A percentile compares a stretch with the other conserved stretches of the same genome.
These are phyloP conservation scores for Sclerospora graminicola DNA, from an alignment of 352 stramenopile genomes.

Conservation along the genomic window DNA sequence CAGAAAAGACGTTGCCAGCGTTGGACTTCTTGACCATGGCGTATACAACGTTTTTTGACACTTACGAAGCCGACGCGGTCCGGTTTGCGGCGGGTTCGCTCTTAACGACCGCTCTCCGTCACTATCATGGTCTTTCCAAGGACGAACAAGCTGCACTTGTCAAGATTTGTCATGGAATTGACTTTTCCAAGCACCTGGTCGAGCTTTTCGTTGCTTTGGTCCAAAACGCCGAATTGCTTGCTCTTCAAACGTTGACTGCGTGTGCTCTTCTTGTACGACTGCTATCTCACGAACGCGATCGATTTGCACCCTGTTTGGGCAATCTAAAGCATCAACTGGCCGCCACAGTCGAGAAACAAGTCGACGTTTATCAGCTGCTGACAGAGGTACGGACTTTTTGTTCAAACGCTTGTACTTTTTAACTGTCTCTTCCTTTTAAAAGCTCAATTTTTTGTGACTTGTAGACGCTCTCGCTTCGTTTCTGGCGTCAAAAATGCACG, in stretches of 20 bases:
- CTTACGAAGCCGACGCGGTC: conserved; percentile 44
- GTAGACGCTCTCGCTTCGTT: conserved; percentile 31
- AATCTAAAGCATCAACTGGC: conserved; percentile 19
- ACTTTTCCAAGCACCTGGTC: conserved; percentile 15
- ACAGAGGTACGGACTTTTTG: conserved; percentile 21
- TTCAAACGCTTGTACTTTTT: background rate
- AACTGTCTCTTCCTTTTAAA: too few species aligned
- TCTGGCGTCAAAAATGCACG: conserved; percentile 25
- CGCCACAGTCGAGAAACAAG: conserved; percentile 15
- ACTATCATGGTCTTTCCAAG: too few species aligned
- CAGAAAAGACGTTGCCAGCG: too few species aligned
- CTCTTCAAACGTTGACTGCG: conserved; percentile 10
- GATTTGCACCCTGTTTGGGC: conserved; percentile 18
- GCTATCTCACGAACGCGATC: conserved; percentile 13
- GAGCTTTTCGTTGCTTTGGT: conserved; percentile 10
- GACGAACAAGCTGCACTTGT: too few species aligned
- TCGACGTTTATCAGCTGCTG: conserved; percentile 26
- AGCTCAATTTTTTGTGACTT: background rate
- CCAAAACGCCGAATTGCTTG: conserved; percentile 22
- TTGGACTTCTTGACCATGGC: too few species aligned
- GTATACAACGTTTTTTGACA: conserved; percentile 36
- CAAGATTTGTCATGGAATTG: conserved; percentile 10
- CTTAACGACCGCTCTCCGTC: too few species aligned
- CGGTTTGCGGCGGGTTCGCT: conserved; percentile 29
- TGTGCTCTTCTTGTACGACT: conserved; percentile 28